phyloP scores from a whole-genome alignment of 2,329 filamentous ascomycete species.

The Hawksworthiomyces lignivorus region DNA sequence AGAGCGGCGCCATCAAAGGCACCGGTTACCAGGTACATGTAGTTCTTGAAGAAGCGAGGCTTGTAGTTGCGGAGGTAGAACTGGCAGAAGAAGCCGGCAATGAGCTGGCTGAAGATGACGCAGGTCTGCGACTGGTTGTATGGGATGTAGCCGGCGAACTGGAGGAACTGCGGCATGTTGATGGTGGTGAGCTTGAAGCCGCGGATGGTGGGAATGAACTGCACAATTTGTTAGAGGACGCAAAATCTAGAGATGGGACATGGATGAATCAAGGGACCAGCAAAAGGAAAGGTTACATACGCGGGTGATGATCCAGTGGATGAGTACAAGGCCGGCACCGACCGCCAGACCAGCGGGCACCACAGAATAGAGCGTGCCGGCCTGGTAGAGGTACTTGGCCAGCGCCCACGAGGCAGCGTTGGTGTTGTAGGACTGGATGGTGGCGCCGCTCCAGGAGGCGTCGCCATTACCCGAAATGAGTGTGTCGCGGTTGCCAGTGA shows the following conservation, averaged over 20 bases:
- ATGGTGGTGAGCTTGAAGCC: slow-evolving; percentile 33
- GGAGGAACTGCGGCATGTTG: slow-evolving; percentile 47
- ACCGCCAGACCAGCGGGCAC: slow-evolving; percentile 44
- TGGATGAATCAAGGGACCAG: too few species aligned
- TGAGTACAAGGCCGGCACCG: slow-evolving; percentile 34
- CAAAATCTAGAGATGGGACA: too few species aligned
- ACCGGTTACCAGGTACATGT: slow-evolving; percentile 44
- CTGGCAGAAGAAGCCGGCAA: slow-evolving; percentile 39
- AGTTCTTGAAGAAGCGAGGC: slow-evolving; percentile 45
- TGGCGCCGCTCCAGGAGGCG: slow-evolving; percentile 44
- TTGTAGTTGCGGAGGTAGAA: slow-evolving; percentile 45
- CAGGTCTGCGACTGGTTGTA: slow-evolving; percentile 50
- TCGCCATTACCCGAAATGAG: slow-evolving; percentile 38
- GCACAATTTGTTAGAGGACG: too few species aligned
- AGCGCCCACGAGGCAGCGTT: slow-evolving; percentile 42
- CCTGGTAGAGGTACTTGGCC: slow-evolving; percentile 44
- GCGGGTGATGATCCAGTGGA: slow-evolving; percentile 40
- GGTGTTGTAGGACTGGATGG: slow-evolving; percentile 41
- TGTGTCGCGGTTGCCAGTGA: slow-evolving; percentile 38
- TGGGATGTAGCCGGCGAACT: slow-evolving; percentile 46
- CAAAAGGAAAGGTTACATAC: too few species aligned
- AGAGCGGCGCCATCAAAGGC: slow-evolving; percentile 45
- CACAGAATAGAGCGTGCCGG: slow-evolving; percentile 33
- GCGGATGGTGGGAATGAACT: slow-evolving; percentile 41
- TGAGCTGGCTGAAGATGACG: slow-evolving; percentile 39